Conservation (phyloP, 2,329 filamentous ascomycete species). For the Dactylella cylindrospora region DNA sequence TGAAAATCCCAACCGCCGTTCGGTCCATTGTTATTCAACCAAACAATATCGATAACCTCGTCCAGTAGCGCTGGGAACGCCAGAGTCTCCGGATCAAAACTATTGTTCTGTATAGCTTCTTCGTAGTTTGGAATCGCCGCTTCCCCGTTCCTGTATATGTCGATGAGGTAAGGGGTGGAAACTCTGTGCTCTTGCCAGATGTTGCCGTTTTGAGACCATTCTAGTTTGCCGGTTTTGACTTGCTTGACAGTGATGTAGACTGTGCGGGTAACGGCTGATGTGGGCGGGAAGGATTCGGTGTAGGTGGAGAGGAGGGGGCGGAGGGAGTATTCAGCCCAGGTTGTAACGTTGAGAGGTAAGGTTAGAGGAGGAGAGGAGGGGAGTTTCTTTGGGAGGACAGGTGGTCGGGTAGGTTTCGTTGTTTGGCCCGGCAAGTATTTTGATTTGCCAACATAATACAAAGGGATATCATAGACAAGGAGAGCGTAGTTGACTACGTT, state of each 20-base stretch:
- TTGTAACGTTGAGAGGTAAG: conserved; percentile 51
- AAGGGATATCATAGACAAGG: conserved; percentile 53
- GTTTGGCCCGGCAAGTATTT: conserved; percentile 3
- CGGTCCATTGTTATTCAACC: conserved; percentile 53
- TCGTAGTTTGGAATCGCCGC: conserved; percentile 59
- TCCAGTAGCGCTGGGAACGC: conserved; percentile 60
- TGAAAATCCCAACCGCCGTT: conserved; percentile 56
- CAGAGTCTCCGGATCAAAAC: conserved; percentile 59
- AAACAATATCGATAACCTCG: conserved; percentile 61
- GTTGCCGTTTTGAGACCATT: conserved; percentile 53
- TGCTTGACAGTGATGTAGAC: conserved; percentile 57
- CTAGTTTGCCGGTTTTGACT: conserved; percentile 51
- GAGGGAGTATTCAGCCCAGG: conserved; percentile 58
- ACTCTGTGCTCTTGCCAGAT: conserved; percentile 55
- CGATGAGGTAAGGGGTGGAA: conserved; percentile 57
- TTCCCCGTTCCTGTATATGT: conserved; percentile 58
- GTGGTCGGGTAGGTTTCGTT: conserved; percentile 13
- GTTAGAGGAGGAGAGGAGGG: conserved; percentile 50
- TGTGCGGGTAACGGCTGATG: conserved; percentile 58
- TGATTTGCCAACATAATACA: not conserved
- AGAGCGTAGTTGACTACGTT: conserved; percentile 57
- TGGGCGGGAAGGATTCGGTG: conserved; percentile 51
- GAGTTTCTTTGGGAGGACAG: conserved; percentile 46
- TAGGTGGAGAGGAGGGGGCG: conserved; percentile 50
- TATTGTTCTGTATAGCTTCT: conserved; percentile 56